Evolutionary conservation across 352 stramenopile genomes (phyloP).

Genomic region (Pythium myriotylum): DNA sequence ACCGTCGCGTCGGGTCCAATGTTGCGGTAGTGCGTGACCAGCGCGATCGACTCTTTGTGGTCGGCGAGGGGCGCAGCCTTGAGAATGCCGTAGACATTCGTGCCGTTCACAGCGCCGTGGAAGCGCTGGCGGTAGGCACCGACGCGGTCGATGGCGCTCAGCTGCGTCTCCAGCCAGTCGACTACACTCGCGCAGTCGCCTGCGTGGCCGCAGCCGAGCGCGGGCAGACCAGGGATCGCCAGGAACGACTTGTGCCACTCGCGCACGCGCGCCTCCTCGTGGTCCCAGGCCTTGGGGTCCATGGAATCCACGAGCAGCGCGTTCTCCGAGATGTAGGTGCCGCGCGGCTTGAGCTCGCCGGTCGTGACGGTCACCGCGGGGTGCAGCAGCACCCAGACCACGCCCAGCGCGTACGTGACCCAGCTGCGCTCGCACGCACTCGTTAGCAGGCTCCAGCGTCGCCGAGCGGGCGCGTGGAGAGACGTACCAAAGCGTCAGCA

Average conservation of each 20-base stretch:
- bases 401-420: constrained; percentile 61
- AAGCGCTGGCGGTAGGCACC: constrained; percentile 66
- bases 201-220: constrained; percentile 38
- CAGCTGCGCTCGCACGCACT: constrained; percentile 36
- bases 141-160: constrained; percentile 58
- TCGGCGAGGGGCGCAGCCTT: constrained; percentile 71
- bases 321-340: constrained; percentile 91
- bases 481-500: constrained; percentile 46
- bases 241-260: constrained; percentile 44
- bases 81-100: constrained; percentile 83
- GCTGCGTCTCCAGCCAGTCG: constrained; percentile 62
- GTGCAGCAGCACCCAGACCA: constrained; percentile 83
- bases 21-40: constrained; percentile 78
- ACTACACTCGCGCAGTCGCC: constrained; percentile 44
- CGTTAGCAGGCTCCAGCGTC: background rate
- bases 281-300: constrained; percentile 43
- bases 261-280: constrained; percentile 36
- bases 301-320: constrained; percentile 82
- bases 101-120: constrained; percentile 30
- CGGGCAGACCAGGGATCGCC: constrained; percentile 35
- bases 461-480: background rate
- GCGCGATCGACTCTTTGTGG: constrained; percentile 73
- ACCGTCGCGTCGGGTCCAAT: constrained; percentile 31
- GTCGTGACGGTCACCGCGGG: constrained; percentile 79
- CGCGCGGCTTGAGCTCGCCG: constrained; percentile 80